Percentiles rank a stretch among this genome's conserved stretches.
phyloP scores from a whole-genome alignment of 2,329 filamentous ascomycete genomes.

The Exophiala viscosa region DNA sequence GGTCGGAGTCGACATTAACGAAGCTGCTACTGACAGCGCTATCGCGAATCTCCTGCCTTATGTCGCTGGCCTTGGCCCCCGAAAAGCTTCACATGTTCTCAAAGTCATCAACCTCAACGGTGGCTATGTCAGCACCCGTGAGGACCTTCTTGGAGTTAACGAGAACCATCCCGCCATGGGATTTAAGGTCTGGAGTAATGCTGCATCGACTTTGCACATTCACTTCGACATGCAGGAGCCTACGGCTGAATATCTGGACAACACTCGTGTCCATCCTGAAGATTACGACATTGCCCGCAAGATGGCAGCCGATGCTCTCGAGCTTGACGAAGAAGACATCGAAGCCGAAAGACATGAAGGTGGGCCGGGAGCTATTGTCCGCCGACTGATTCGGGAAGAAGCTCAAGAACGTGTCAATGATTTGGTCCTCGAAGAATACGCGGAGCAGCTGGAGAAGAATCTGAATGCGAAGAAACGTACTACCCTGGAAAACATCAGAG shows the following conservation, averaged over 20 bases:
- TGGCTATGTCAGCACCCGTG: slow-evolving; percentile 75
- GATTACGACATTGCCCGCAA: slow-evolving; percentile 97
- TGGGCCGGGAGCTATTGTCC: slow-evolving; percentile 83
- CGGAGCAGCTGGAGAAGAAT: slow-evolving; percentile 87
- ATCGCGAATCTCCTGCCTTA: slow-evolving; percentile 86
- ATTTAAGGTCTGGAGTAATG: slow-evolving; percentile 91
- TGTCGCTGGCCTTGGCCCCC: slow-evolving; percentile 82
- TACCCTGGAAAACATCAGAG: slow-evolving; percentile 92
- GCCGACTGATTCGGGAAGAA: slow-evolving; percentile 91
- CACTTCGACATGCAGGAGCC: slow-evolving; percentile 79
- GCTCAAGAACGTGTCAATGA: slow-evolving; percentile 95
- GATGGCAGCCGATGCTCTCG: slow-evolving; percentile 94
- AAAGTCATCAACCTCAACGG: slow-evolving; percentile 92
- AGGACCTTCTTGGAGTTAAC: slow-evolving; percentile 83
- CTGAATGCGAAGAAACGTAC: slow-evolving; percentile 93
- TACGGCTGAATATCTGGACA: slow-evolving; percentile 87
- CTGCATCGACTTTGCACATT: slow-evolving; percentile 90
- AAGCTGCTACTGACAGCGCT: slow-evolving; percentile 76
- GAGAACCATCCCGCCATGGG: slow-evolving; percentile 80
- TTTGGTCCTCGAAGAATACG: slow-evolving; percentile 92
- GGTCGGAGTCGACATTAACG: slow-evolving; percentile 91
- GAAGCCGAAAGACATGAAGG: slow-evolving; percentile 90
- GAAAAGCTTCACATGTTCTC: slow-evolving; percentile 79
- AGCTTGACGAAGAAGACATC: slow-evolving; percentile 96
- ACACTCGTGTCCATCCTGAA: slow-evolving; percentile 94